Evolutionary conservation across 2,329 filamentous ascomycete species (phyloP), one percentile per base, ranked within the genome.

Genomic region (Amauroascus niger): DNA sequence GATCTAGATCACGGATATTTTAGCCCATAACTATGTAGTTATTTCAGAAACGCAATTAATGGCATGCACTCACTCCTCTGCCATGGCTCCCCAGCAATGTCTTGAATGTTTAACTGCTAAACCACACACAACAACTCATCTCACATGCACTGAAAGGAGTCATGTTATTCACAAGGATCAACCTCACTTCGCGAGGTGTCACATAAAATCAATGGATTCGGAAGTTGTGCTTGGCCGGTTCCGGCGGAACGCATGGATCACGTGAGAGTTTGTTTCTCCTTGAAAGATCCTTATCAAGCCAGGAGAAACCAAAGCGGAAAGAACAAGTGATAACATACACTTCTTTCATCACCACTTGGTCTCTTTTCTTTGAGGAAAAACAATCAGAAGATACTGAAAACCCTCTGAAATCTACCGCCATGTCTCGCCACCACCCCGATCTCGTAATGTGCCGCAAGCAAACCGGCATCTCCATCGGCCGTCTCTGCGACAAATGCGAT

Each of bases 371-470:
- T 4, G 5, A 20, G 6, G 7, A 24, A 22, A 16, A 43, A 24
- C 40, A 8, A 43, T 9, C 40, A n/a, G n/a, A n/a, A n/a, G n/a
- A n/a, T n/a, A n/a, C n/a, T 13, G 9, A 2, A 7, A 30, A 33
- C 22, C 26, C n/a, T 28, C 24, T 11, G 32, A 16, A 3, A 46
- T 43, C 2, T 18, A 26, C 22, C 66, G 78, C 33, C 67, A 94
- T 94, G 88, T 95, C 88, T 67, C 88, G 88, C 75, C 88, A 95
- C 79, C 88, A 96, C 71, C 90, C 90, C 72, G 93, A 98, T 78
- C 84, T 98, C 62, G 93, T 98, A 65, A 97, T 97, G 91, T 98
- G 93, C 81, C 90, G 91, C 76, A 98, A 98, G 77, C 91, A 95
- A 71, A 79, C 91, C 57, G 93, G 93, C 74, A 96, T 97, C 70